Base-by-base conservation (phyloP, 139 green algal genomes). In the Haematococcus sp. region DNA sequence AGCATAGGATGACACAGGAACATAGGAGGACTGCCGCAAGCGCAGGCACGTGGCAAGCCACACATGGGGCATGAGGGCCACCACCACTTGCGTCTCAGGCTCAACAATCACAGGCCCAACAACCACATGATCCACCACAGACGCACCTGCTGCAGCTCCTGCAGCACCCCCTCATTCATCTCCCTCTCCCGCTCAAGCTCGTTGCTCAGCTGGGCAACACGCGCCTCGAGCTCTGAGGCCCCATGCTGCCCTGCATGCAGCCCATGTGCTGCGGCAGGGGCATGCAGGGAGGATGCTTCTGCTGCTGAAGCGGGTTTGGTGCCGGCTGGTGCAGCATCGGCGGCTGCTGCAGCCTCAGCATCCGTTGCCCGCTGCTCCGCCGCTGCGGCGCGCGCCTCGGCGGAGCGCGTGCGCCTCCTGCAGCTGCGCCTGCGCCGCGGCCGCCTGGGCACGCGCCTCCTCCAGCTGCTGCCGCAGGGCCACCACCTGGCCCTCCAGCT, bases 111-210 rank as follows among this genome's bases (percentile, higher is more conserved):
- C n/a, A n/a, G n/a, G n/a, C n/a, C n/a, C n/a, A n/a, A n/a, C n/a
- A n/a, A n/a, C 40, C 40, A 49, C 40, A 49, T 49, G 7, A 7
- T 49, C 40, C 40, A 49, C 40, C 7, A 49, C 7, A 49, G 7
- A 49, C 40, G 40, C 40, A 49, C 40, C 40, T 49, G 58, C 58
- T 65, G 58, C 58, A 65, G 58, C 58, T 65, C 58, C 30, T 65
- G 58, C 58, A 65, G 58, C 58, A 40, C n/a, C n/a, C 2, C 25
- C 58, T 65, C 52, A 25, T 61, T 7, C 40, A 49, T 49, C 40
- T 49, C 40, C 7, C 40, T 7, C 40, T 49, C 40, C 40, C 40
- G 40, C 11, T 49, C 40, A 7, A 49, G 40, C 40, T 49, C 40
- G 11, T 7, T 11, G 11, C 40, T 49, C 40, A 49, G 40, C 40